These are phyloP conservation scores for Durio zibethinus DNA, from an alignment of 345 rosid genomes.

Conservation along the genomic window DNA sequence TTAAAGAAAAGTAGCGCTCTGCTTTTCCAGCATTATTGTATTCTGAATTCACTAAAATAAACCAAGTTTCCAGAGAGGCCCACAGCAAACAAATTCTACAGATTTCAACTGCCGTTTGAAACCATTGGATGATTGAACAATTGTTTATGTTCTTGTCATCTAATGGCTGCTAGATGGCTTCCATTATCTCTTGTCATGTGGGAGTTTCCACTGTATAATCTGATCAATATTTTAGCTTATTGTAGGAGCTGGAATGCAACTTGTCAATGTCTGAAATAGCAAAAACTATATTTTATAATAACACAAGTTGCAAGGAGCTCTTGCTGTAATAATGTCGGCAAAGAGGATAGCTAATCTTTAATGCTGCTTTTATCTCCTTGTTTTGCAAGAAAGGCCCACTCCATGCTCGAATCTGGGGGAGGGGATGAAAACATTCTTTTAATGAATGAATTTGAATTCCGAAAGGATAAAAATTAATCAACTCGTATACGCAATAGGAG, in stretches of 20 bases:
- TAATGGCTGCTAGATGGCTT: slow-evolving; percentile 4
- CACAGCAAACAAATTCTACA: neutral
- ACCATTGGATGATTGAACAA: neutral
- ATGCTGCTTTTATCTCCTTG: neutral
- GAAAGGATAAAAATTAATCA: no score
- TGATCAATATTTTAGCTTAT: neutral
- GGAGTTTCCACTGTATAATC: neutral
- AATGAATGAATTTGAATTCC: no score
- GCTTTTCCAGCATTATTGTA: neutral
- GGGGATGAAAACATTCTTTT: neutral
- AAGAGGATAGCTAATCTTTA: neutral
- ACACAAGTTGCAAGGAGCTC: neutral
- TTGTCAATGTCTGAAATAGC: neutral
- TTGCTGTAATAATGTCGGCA: slow-evolving; percentile 2
- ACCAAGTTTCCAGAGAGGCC: neutral
- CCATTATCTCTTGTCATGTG: neutral
- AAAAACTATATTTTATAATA: neutral
- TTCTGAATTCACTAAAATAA: neutral
- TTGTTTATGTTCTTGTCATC: neutral
- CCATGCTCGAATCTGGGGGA: no score
- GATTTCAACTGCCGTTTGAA: neutral
- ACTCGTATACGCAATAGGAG: no score
- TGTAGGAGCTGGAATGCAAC: slow-evolving; percentile 13
- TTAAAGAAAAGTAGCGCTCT: neutral
- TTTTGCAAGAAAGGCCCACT: neutral